These are phyloP conservation scores for Rhizopus stolonifer DNA, from an alignment of 371 early-diverging fungal genomes.

Conservation along the genomic window DNA sequence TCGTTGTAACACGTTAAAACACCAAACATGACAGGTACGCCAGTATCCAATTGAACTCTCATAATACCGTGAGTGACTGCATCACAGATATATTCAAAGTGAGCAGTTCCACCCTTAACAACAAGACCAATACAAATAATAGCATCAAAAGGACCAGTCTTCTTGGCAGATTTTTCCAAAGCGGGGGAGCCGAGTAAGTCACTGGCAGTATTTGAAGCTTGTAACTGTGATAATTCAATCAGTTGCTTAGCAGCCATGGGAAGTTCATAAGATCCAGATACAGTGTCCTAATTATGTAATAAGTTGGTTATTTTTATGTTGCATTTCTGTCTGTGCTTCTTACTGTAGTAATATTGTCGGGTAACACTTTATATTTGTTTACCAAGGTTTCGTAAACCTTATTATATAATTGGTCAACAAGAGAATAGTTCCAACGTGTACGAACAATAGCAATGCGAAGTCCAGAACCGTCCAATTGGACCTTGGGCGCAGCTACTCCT, in stretches of 20 bases:
- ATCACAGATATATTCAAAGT: slow-evolving; percentile 97
- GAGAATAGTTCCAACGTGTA: slow-evolving; percentile 89
- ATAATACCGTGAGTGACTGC: slow-evolving; percentile 89
- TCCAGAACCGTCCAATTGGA: slow-evolving; percentile 63
- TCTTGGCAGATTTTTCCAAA: slow-evolving; percentile 15
- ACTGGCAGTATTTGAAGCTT: slow-evolving; percentile 54
- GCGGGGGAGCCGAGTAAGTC: slow-evolving; percentile 56
- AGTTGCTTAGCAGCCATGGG: slow-evolving; percentile 88
- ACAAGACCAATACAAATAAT: slow-evolving; percentile 94
- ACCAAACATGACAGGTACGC: slow-evolving; percentile 92
- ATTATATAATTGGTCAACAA: slow-evolving; percentile 79
- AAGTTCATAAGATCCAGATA: slow-evolving; percentile 93
- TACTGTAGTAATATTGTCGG: slow-evolving; percentile 71
- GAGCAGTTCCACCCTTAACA: slow-evolving; percentile 97
- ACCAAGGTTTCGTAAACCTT: slow-evolving; percentile 72
- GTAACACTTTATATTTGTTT: slow-evolving; percentile 61
- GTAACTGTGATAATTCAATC: slow-evolving; percentile 63
- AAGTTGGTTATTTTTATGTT: not conserved
- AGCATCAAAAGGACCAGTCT: slow-evolving; percentile 74
- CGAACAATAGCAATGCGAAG: slow-evolving; percentile 85
- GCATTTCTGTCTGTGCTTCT: slow-evolving; percentile 1
- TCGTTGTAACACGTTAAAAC: slow-evolving; percentile 93
- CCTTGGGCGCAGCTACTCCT: slow-evolving; percentile 64
- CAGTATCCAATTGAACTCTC: slow-evolving; percentile 87
- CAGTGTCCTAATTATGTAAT: slow-evolving; percentile 59